Evolutionary conservation across 352 stramenopile genomes (phyloP).

Genomic region (Pythium vanterpoolii): DNA sequence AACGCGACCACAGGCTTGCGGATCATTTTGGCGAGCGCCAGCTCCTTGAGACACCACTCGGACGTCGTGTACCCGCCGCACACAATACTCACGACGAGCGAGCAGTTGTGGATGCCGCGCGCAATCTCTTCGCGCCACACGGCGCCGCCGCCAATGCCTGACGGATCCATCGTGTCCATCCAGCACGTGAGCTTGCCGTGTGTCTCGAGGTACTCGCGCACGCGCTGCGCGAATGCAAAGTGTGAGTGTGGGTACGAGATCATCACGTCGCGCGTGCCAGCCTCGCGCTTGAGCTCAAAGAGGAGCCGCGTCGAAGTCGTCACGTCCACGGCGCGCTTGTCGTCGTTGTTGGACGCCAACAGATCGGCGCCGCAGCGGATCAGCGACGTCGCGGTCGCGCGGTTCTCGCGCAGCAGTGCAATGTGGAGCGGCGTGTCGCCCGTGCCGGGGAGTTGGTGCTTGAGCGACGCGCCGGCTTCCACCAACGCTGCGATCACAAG

Average conservation of each 20-base stretch:
- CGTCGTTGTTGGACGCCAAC: conserved; percentile 55
- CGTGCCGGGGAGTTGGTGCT: conserved; percentile 29
- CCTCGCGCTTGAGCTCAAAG: conserved; percentile 73
- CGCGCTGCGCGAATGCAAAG: conserved; percentile 47
- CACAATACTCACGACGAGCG: conserved; percentile 67
- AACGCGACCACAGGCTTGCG: conserved; percentile 49
- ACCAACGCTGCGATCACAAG: conserved; percentile 47
- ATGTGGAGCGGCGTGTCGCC: conserved; percentile 78
- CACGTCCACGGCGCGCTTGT: conserved; percentile 72
- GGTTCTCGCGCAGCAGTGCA: conserved; percentile 64
- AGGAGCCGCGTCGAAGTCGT: conserved; percentile 77
- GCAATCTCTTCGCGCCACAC: conserved; percentile 84
- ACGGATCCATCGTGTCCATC: conserved; percentile 85
- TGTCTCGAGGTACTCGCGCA: conserved; percentile 65
- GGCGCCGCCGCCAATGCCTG: conserved; percentile 64
- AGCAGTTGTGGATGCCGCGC: conserved; percentile 69
- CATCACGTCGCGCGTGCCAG: conserved; percentile 73
- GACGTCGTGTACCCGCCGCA: conserved; percentile 71
- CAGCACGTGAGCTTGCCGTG: conserved; percentile 62
- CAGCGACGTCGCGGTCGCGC: conserved; percentile 57
- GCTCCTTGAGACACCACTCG: conserved; percentile 80
- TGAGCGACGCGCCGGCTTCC: conserved; percentile 36
- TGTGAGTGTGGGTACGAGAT: conserved; percentile 80
- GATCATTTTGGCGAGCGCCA: conserved; percentile 70
- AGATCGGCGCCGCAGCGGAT: conserved; percentile 74